Percentiles rank a stretch among this genome's conserved stretches.
These are phyloP conservation scores for Cichorium intybus DNA, from an alignment of 140 eudicot species.

Conservation along the genomic window DNA sequence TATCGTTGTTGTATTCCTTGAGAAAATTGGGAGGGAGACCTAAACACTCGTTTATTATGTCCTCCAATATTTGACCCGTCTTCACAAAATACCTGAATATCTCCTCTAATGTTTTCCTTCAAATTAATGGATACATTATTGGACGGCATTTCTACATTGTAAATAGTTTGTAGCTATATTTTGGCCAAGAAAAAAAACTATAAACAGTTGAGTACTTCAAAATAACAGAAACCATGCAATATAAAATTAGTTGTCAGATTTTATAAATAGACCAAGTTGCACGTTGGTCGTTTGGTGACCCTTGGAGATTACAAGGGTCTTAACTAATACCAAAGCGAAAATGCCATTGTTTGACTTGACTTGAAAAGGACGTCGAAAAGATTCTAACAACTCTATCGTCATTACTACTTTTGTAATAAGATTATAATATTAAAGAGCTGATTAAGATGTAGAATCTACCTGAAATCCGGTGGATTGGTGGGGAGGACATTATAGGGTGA, in stretches of 20 bases:
- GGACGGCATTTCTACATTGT: too few species aligned
- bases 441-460: constrained; percentile 1
- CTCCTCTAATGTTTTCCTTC: constrained; percentile 37
- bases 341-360: background rate
- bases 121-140: background rate
- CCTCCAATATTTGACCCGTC: constrained; percentile 35
- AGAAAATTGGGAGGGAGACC: constrained; percentile 44
- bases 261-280: background rate
- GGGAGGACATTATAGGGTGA: constrained; percentile 45
- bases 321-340: too few species aligned
- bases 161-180: too few species aligned
- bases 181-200: too few species aligned
- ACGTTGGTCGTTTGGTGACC: too few species aligned
- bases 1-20: constrained; percentile 41
- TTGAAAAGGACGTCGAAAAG: too few species aligned
- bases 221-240: too few species aligned
- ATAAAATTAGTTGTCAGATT: too few species aligned
- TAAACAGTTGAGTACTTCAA: too few species aligned
- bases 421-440: too few species aligned
- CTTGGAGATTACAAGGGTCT: too few species aligned
- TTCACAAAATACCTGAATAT: constrained; percentile 36
- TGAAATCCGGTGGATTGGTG: constrained; percentile 34
- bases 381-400: background rate
- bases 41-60: constrained; percentile 45
- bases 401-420: too few species aligned